phyloP scores from a whole-genome alignment of 2,329 filamentous ascomycete species.

The Arachnopeziza araneosa region DNA sequence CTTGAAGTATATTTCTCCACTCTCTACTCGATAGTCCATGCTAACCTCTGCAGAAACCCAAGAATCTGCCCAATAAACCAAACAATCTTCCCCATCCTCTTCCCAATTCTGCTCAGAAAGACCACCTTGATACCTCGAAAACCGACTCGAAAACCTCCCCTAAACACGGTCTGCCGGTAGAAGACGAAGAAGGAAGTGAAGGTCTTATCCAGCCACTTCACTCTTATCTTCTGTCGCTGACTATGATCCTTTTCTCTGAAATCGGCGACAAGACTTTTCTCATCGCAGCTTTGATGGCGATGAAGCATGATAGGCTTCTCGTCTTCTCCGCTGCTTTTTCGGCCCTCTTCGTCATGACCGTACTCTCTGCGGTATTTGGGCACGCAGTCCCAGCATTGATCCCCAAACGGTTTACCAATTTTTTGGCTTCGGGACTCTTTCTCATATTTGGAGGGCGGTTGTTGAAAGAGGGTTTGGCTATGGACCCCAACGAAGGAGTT shows the following conservation, averaged over 20 bases:
- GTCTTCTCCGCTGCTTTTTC: slow-evolving; percentile 95
- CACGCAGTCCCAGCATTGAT: slow-evolving; percentile 88
- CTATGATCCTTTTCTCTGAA: slow-evolving; percentile 97
- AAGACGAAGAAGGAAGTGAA: slow-evolving; percentile 41
- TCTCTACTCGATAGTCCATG: background rate
- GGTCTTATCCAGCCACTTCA: slow-evolving; percentile 75
- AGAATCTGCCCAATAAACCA: slow-evolving; percentile 71
- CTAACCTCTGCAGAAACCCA: slow-evolving; percentile 60
- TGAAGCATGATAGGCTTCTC: slow-evolving; percentile 90
- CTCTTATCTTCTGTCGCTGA: slow-evolving; percentile 85
- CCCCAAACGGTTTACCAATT: slow-evolving; percentile 83
- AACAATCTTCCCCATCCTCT: slow-evolving; percentile 68
- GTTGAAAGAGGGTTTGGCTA: slow-evolving; percentile 78
- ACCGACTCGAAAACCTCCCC: slow-evolving; percentile 34
- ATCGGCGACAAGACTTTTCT: slow-evolving; percentile 98
- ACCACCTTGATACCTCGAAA: slow-evolving; percentile 51
- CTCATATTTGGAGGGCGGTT: slow-evolving; percentile 83
- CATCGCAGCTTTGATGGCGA: slow-evolving; percentile 95
- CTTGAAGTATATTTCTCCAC: slow-evolving; percentile 48
- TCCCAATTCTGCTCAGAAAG: slow-evolving; percentile 59
- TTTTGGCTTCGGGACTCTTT: slow-evolving; percentile 80
- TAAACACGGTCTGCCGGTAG: slow-evolving; percentile 28
- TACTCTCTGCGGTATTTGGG: slow-evolving; percentile 86
- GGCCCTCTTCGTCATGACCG: slow-evolving; percentile 88
- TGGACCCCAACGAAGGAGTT: slow-evolving; percentile 86